phyloP scores from a whole-genome alignment of 2,329 filamentous ascomycete species.

The Arthrobotrys megalospora region DNA sequence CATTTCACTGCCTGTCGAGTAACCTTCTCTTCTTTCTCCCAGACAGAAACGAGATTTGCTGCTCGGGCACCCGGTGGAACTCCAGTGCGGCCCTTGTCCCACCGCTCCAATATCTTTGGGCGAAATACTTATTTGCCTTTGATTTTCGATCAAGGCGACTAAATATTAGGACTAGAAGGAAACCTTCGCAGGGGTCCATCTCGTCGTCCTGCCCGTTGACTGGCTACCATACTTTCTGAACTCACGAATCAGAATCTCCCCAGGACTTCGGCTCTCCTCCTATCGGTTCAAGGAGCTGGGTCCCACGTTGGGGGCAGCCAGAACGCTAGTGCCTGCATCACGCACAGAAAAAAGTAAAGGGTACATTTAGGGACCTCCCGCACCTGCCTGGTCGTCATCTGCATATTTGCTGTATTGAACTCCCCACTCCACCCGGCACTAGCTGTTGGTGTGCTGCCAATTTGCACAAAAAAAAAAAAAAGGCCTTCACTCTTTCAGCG shows the following conservation, averaged over 20 bases:
- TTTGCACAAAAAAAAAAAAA: constrained; percentile 29
- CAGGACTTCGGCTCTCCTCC: constrained; percentile 61
- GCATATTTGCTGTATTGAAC: constrained; percentile 52
- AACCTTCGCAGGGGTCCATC: constrained; percentile 54
- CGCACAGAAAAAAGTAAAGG: constrained; percentile 58
- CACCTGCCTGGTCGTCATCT: constrained; percentile 60
- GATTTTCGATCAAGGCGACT: constrained; percentile 50
- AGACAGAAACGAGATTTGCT: constrained; percentile 52
- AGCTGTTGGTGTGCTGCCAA: constrained; percentile 55
- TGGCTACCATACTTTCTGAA: constrained; percentile 57
- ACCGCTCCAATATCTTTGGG: constrained; percentile 40
- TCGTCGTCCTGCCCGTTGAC: constrained; percentile 46
- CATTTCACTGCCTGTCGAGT: constrained; percentile 58
- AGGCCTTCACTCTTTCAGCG: constrained; percentile 49
- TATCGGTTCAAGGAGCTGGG: constrained; percentile 59
- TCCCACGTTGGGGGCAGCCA: constrained; percentile 56
- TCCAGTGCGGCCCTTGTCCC: constrained; percentile 56
- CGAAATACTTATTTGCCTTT: constrained; percentile 48
- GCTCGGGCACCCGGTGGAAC: constrained; percentile 44
- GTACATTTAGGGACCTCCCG: constrained; percentile 61
- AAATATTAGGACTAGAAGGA: constrained; percentile 49
- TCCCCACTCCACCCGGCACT: constrained; percentile 58
- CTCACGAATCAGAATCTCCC: constrained; percentile 59
- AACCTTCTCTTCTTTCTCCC: constrained; percentile 42
- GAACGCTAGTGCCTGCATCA: constrained; percentile 59